A percentile compares a stretch with the other conserved stretches of the same genome.
These are phyloP conservation scores for Hypoxylon rickii DNA, from an alignment of 495 filamentous ascomycete species.

Conservation along the genomic window DNA sequence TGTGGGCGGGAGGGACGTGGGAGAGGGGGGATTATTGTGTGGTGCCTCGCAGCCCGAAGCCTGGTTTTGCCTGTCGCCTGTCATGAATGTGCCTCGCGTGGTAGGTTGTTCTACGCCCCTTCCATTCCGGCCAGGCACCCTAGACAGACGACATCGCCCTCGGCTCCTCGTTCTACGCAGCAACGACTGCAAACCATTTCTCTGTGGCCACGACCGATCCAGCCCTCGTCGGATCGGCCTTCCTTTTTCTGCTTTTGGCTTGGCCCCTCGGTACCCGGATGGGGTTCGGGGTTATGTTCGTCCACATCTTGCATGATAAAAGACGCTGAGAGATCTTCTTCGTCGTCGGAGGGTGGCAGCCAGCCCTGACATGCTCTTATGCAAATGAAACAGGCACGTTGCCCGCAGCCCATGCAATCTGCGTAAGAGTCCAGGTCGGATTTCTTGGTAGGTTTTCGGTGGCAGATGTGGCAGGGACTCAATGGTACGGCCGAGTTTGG, in stretches of 20 bases:
- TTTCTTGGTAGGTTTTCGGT: slow-evolving; percentile 51
- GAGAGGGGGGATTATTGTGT: no score
- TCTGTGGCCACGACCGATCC: slow-evolving; percentile 45
- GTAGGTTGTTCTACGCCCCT: slow-evolving; percentile 30
- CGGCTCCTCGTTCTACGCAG: slow-evolving; percentile 49
- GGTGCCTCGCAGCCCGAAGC: no score
- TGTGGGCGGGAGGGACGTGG: no score
- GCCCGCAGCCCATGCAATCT: slow-evolving; percentile 52
- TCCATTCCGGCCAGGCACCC: slow-evolving; percentile 50
- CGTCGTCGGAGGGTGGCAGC: slow-evolving; percentile 22
- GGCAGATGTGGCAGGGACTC: slow-evolving; percentile 55
- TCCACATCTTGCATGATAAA: slow-evolving; percentile 50
- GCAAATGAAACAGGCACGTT: slow-evolving; percentile 53
- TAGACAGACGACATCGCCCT: slow-evolving; percentile 53
- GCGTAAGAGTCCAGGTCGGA: slow-evolving; percentile 54
- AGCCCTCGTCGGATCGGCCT: slow-evolving; percentile 21
- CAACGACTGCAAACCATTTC: slow-evolving; percentile 51
- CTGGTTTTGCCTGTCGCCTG: no score
- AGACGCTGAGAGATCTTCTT: slow-evolving; percentile 34
- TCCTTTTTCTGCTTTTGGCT: slow-evolving; percentile 19
- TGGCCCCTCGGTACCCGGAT: not conserved
- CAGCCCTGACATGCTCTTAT: slow-evolving; percentile 52
- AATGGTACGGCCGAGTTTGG: slow-evolving; percentile 32
- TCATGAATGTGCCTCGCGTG: not conserved
- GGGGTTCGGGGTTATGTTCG: slow-evolving; percentile 13